Evolutionary conservation across 345 rosid genomes (phyloP).

Genomic region (Hevea brasiliensis): DNA sequence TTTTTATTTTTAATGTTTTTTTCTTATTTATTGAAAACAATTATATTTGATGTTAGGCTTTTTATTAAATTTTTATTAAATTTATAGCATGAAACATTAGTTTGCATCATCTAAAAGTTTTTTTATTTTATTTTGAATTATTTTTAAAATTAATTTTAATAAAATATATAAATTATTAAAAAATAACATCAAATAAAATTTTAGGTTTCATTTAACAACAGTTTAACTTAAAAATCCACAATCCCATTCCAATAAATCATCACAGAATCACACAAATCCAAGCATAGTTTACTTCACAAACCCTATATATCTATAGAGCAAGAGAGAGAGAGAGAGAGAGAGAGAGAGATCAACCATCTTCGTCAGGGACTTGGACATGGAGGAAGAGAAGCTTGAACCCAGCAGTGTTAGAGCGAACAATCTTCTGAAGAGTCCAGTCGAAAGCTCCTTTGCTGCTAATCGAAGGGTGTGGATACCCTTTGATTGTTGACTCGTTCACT

Average conservation of each 20-base stretch:
- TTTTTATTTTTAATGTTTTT: too few species aligned
- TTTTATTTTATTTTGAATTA: too few species aligned
- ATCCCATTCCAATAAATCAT: not conserved
- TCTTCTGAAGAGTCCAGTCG: constrained; percentile 88
- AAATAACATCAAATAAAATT: too few species aligned
- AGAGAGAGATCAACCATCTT: constrained; percentile 58
- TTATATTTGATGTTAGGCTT: too few species aligned
- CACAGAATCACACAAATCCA: not conserved
- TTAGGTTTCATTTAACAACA: too few species aligned
- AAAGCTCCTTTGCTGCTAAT: constrained; percentile 91
- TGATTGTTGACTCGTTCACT: constrained; percentile 88
- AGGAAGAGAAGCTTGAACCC: constrained; percentile 90
- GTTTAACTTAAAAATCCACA: not conserved
- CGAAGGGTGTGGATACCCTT: constrained; percentile 88
- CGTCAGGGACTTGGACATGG: constrained; percentile 95
- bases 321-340: constrained; percentile 17
- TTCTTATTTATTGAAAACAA: too few species aligned
- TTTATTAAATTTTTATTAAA: too few species aligned
- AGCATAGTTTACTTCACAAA: too few species aligned
- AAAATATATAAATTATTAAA: too few species aligned
- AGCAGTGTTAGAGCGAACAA: constrained; percentile 68
- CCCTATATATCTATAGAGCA: not conserved
- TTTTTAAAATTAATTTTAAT: too few species aligned
- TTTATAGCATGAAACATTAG: too few species aligned
- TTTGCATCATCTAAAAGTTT: too few species aligned